A percentile compares a stretch with the other conserved stretches of the same genome.
Evolutionary conservation across 257 asterid genomes (phyloP).

Genomic region (Eucommia ulmoides): DNA sequence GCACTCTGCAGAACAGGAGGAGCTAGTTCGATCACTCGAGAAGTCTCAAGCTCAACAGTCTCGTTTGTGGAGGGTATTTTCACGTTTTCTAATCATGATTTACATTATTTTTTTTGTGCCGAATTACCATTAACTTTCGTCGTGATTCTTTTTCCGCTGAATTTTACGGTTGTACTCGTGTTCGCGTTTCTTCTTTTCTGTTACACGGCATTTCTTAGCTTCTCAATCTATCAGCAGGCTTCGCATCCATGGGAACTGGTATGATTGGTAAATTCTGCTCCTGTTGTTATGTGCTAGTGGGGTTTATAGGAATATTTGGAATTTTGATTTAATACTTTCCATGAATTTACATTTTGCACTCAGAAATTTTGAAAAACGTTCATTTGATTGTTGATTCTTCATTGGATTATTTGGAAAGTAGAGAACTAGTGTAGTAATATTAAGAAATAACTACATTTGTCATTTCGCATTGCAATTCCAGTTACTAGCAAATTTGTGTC

Average conservation of each 20-base stretch:
- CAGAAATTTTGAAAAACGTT: neutral
- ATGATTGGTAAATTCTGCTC: too few relatives aligned
- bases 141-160: too few relatives aligned
- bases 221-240: constrained; percentile 49
- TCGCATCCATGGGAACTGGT: constrained; percentile 87
- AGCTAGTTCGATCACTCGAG: neutral
- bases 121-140: too few relatives aligned
- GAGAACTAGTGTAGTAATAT: neutral
- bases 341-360: neutral
- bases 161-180: too few relatives aligned
- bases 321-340: constrained; percentile 5
- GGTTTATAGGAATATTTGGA: too few relatives aligned
- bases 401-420: neutral
- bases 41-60: neutral
- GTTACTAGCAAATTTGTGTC: too few relatives aligned
- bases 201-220: neutral
- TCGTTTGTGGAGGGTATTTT: neutral
- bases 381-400: neutral
- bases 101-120: too few relatives aligned
- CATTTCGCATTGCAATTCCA: too few relatives aligned
- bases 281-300: too few relatives aligned
- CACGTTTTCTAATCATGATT: too few relatives aligned
- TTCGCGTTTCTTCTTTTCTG: neutral
- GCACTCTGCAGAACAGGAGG: neutral
- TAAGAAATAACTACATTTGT: neutral